Percentiles rank a stretch among this genome's conserved stretches.
These are phyloP conservation scores for Achaetomium macrosporum DNA, from an alignment of 2,329 filamentous ascomycete genomes.

Conservation along the genomic window DNA sequence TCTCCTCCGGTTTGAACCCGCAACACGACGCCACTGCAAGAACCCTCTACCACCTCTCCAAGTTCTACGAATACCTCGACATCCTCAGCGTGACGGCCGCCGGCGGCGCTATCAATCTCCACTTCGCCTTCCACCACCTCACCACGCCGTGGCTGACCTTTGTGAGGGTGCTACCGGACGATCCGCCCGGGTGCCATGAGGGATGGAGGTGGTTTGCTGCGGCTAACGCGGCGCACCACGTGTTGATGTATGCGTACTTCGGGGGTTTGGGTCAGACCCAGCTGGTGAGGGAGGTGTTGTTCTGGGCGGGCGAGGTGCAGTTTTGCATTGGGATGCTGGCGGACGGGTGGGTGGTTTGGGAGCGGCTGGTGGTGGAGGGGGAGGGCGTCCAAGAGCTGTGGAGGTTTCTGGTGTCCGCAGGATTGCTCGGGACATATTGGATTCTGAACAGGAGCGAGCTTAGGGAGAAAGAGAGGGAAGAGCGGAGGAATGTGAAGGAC, in stretches of 20 bases:
- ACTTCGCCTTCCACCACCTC: constrained; percentile 3
- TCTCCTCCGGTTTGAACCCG: not conserved
- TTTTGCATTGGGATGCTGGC: not conserved
- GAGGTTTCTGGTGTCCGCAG: not conserved
- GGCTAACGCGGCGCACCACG: not conserved
- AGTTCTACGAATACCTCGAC: constrained; percentile 3
- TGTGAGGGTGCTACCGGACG: not conserved
- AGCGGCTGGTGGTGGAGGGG: not conserved
- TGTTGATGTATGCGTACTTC: not conserved
- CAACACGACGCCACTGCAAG: not conserved
- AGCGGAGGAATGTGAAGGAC: not conserved
- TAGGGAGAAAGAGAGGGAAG: not conserved
- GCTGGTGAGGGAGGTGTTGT: not conserved
- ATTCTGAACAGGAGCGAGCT: not conserved
- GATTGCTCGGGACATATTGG: not conserved
- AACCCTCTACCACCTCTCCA: constrained; percentile 1
- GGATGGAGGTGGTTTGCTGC: not conserved
- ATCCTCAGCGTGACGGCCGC: not conserved
- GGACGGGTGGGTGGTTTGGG: not conserved
- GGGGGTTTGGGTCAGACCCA: not conserved
- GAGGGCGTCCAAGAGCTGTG: not conserved
- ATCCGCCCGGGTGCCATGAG: not conserved
- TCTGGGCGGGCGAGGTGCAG: not conserved
- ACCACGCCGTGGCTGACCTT: constrained; percentile 1
- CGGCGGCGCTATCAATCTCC: not conserved